Percentiles rank a stretch among this genome's conserved stretches.
Conservation (phyloP, 164 flowering plant genomes). For the Sextonia rubra region DNA sequence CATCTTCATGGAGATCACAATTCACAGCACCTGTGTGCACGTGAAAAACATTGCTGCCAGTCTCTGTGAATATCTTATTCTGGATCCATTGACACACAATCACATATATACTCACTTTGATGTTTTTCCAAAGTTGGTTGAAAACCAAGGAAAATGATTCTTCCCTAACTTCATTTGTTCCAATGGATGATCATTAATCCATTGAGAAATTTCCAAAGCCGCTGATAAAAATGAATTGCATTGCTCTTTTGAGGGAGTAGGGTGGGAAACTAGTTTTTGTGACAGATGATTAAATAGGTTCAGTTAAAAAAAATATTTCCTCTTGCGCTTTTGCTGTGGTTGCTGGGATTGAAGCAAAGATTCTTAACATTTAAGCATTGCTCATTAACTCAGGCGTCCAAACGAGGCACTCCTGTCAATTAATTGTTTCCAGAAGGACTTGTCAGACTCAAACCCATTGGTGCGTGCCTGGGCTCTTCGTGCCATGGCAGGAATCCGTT, state of each 20-base stretch:
- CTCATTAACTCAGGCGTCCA: constrained; percentile 69
- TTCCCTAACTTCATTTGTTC: background rate
- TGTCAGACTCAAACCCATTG: constrained; percentile 90
- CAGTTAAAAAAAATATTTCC: background rate
- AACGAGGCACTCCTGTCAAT: constrained; percentile 95
- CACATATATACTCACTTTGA: no score
- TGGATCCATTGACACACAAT: no score
- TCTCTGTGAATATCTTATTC: no score
- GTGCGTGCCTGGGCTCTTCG: constrained; percentile 99
- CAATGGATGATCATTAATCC: background rate
- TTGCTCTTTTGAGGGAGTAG: background rate
- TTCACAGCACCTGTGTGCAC: no score
- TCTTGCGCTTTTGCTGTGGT: background rate
- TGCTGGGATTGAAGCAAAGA: background rate
- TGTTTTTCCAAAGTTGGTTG: background rate
- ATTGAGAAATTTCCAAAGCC: background rate
- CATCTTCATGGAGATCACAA: no score
- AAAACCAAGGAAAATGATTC: background rate
- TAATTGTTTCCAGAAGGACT: constrained; percentile 93
- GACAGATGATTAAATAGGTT: background rate
- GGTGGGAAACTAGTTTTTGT: background rate
- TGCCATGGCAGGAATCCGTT: constrained; percentile 94
- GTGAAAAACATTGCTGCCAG: no score
- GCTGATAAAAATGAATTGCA: background rate
- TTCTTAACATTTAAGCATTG: background rate